phyloP scores from a whole-genome alignment of 108 stramenopile species.

The Skeletonema costatum region DNA sequence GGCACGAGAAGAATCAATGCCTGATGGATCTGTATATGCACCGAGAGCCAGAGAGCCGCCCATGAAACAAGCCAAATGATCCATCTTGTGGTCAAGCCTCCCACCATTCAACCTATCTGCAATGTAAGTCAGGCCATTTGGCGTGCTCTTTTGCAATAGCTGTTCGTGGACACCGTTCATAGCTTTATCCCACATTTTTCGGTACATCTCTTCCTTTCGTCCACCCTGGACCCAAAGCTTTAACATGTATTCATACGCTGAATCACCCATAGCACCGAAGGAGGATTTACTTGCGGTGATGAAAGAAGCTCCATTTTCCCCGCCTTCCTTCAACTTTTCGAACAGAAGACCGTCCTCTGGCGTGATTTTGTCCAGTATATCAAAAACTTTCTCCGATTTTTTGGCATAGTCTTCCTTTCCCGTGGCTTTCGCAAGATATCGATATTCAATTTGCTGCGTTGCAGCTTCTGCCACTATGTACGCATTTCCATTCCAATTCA shows the following conservation, averaged over 20 bases:
- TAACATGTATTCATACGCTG: constrained; percentile 95
- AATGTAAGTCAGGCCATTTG: constrained; percentile 82
- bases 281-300: constrained; percentile 57
- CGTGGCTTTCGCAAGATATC: constrained; percentile 75
- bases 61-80: constrained; percentile 96
- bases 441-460: constrained; percentile 92
- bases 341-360: constrained; percentile 64
- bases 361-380: constrained; percentile 59
- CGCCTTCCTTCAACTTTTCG: constrained; percentile 28
- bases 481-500: constrained; percentile 54
- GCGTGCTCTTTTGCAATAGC: constrained; percentile 70
- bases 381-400: constrained; percentile 73
- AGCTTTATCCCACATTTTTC: constrained; percentile 89
- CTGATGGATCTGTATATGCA: constrained; percentile 83
- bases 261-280: constrained; percentile 79
- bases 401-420: constrained; percentile 70
- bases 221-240: constrained; percentile 94
- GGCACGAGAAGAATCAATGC: constrained; percentile 66
- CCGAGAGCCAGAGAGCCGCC: constrained; percentile 92
- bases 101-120: constrained; percentile 61
- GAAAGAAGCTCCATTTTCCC: constrained; percentile 48
- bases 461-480: constrained; percentile 83
- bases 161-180: constrained; percentile 85
- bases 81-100: constrained; percentile 78
- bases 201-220: constrained; percentile 65